Base-by-base conservation (phyloP, 2,329 filamentous ascomycete species). In the Fusarium armeniacum region DNA sequence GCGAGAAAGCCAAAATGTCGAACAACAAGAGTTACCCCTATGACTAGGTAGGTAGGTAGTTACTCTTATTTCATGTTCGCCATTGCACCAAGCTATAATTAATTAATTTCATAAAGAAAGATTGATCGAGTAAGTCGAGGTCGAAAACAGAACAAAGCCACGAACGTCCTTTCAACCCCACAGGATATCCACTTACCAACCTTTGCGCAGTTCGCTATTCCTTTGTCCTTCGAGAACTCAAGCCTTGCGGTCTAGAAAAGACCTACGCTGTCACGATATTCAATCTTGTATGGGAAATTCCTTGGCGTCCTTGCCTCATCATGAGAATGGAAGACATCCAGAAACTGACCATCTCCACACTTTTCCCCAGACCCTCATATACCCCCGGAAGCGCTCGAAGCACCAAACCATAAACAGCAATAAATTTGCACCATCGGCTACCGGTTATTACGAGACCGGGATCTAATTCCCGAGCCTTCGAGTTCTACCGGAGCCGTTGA, bases 401-500 rank as follows among this genome's bases (percentile, higher is more conserved):
- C 26, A 32, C 49, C 49, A 63, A 16, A 52, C 67, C 50, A 20
- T 59, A 65, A 71, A 43, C 45, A 52, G 68, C 38, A 68, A 58
- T 46, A 58, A 16, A 64, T 46, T 18, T 51, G 38, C 62, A 51
- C 24, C 5, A 28, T 20, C 62, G 72, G 67, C 64, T 73, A 70
- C 72, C 72, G 72, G 68, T 58, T 64, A 52, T 70, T 71, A 58
- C 57, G 54, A 68, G 41, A 44, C 72, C 70, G 72, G 72, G 40
- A 58, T 7, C 49, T 38, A 61, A 57, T 57, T 65, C 36, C 36
- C 41, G 22, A 30, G 53, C 49, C 47, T 38, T 43, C 24, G 41
- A 47, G n/a, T 62, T 40, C 36, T 20, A 22, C 44, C 53, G 46
- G 57, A 45, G 45, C 58, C 62, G 62, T 52, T 49, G 22, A 24